Evolutionary conservation across 768 basidiomycete species (phyloP).

Genomic region (Crepidotus variabilis): DNA sequence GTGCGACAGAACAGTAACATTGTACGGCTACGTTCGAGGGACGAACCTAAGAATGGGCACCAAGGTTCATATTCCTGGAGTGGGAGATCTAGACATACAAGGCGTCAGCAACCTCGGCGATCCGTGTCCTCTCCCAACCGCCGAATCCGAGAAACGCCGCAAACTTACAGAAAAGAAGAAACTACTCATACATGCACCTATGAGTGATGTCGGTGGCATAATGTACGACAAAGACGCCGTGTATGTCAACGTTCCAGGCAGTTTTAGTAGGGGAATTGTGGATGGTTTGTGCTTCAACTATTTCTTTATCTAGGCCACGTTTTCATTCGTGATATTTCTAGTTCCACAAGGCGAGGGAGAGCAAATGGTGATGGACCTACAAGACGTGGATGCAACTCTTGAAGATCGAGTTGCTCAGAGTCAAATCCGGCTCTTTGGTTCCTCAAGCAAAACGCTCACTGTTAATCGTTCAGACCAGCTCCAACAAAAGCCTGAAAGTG

Average conservation of each 20-base stretch:
- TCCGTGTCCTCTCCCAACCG: slow-evolving; percentile 92
- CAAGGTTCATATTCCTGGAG: slow-evolving; percentile 91
- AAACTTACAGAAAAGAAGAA: slow-evolving; percentile 96
- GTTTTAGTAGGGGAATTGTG: slow-evolving; percentile 75
- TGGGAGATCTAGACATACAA: slow-evolving; percentile 82
- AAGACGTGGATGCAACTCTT: slow-evolving; percentile 79
- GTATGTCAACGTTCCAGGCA: slow-evolving; percentile 96
- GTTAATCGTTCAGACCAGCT: slow-evolving; percentile 34
- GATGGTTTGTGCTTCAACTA: slow-evolving; percentile 45
- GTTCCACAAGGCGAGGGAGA: slow-evolving; percentile 91
- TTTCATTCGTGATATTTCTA: slow-evolving; percentile 37
- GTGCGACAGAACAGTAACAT: slow-evolving; percentile 88
- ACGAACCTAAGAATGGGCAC: slow-evolving; percentile 75
- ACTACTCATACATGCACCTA: slow-evolving; percentile 89
- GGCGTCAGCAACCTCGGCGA: slow-evolving; percentile 78
- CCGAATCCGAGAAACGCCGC: slow-evolving; percentile 85
- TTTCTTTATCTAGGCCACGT: slow-evolving; percentile 30
- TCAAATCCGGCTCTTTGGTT: slow-evolving; percentile 79
- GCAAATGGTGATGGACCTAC: slow-evolving; percentile 95
- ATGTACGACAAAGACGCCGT: slow-evolving; percentile 98
- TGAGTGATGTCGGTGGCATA: slow-evolving; percentile 97
- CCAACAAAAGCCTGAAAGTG: slow-evolving; percentile 20
- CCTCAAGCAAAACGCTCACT: slow-evolving; percentile 70
- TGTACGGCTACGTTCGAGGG: slow-evolving; percentile 94
- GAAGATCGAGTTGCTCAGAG: slow-evolving; percentile 80